Conservation (phyloP, 345 rosid genomes). For the Salix viminalis region DNA sequence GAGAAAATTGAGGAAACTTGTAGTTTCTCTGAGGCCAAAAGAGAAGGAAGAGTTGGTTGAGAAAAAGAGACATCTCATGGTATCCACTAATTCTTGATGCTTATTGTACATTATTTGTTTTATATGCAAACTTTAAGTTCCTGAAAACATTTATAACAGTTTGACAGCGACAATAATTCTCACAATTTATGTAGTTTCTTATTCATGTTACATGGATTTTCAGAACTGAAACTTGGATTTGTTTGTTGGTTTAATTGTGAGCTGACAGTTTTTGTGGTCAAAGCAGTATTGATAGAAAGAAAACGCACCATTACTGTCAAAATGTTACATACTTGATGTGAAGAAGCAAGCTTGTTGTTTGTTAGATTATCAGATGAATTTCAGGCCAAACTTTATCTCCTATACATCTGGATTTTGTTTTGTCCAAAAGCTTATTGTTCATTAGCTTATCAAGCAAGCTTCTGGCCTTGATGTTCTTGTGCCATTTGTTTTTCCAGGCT, state of each 20-base stretch:
- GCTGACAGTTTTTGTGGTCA: no score
- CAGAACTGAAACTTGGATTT: neutral
- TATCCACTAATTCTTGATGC: conserved; percentile 14
- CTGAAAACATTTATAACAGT: neutral
- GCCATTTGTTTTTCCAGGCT: conserved; percentile 45
- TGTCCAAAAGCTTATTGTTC: neutral
- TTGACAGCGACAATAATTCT: neutral
- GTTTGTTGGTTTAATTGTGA: neutral
- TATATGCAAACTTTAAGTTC: neutral
- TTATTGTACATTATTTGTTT: neutral
- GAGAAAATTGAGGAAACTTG: conserved; percentile 58
- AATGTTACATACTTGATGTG: no score
- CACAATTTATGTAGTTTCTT: neutral
- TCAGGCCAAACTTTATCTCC: no score
- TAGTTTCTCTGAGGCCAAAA: conserved; percentile 74
- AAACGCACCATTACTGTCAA: no score
- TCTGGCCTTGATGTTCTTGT: conserved; percentile 9
- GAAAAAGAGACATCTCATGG: conserved; percentile 83
- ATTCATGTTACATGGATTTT: neutral
- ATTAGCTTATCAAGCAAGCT: conserved; percentile 1
- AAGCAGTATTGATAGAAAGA: no score
- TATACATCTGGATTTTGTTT: conserved; percentile 6
- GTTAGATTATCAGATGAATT: no score
- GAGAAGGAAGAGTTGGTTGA: conserved; percentile 66
- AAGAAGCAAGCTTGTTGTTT: no score